Base-by-base conservation (phyloP, 1,284 basidiomycete species). In the Boletus semigastroideus region DNA sequence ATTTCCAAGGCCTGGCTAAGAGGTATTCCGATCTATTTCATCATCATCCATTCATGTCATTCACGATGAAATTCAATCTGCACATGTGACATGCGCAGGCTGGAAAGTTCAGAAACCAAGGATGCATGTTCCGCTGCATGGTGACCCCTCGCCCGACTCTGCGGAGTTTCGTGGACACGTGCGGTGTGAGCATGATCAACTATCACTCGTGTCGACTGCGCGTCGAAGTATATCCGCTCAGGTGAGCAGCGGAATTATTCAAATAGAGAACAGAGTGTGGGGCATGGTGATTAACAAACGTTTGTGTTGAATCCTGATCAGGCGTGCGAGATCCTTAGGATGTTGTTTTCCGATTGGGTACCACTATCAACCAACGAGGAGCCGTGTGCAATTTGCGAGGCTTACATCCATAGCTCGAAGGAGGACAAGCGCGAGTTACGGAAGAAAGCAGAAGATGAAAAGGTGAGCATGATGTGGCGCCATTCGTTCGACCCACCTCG, bases 1-100 rank as follows among this genome's bases (percentile, higher is more conserved):
- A 81, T 92, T 60, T 91, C 90, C 2, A 89, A 85, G 61, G 64
- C 70, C 12, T 92, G 90, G 90, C 64, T 89, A 5, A 86, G 78
- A 78, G 89, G 90, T 87, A 57, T 50, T 56, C 37, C 47, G 45
- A 31, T 19, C 31, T 20, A 48, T 46, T 57, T 30, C 41, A 58
- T 48, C 52, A 41, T 13, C 54, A 51, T 53, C 40, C 40, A 1
- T 42, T 52, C 33, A 42, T 44, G 30, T 50, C 53, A 53, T 52
- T 64, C 52, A 58, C 40, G 38, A 17, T 45, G 50, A 41, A 44
- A 44, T 46, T 42, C 45, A 53, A n/a, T 49, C 48, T 42, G 38
- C 25, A 52, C 42, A 38, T 47, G 22, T 59, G 59, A 46, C 43
- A 46, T 49, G 39, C 20, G 40, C 30, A 90, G 90, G 90, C 61